Base-by-base conservation (phyloP, 1,284 basidiomycete genomes). In the Inonotus hispidus region DNA sequence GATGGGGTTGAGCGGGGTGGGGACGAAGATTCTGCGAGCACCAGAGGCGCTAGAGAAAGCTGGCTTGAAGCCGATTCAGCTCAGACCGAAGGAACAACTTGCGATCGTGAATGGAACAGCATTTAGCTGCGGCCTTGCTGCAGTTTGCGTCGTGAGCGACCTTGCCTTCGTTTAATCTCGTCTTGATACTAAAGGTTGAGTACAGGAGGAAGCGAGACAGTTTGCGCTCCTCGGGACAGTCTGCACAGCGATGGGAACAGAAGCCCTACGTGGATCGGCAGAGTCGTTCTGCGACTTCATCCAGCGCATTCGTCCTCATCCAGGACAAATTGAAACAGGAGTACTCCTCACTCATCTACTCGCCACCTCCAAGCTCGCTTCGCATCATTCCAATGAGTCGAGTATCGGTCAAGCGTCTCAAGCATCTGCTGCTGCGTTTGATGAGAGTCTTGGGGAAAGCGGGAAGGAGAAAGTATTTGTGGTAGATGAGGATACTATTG, bases 61-160 rank as follows among this genome's bases (percentile, higher is more conserved):
- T 68, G 75, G 79, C 53, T 83, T 93, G 45, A 73, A 79, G 53
- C 88, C 91, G 0, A 79, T 93, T 58, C 75, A 80, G 35, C 83
- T 93, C 43, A 84, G 80, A 13, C 87, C 90, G 8, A 94, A 95
- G 74, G 93, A 93, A 67, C 91, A 89, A 64, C 80, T 93, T 14
- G 88, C 88, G 14, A 83, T 92, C 63, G 73, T 92, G 58, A 93
- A 93, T 71, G 91, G 90, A 53, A 93, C 92, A 0, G 91, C 92
- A 1, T 93, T 94, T 73, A 90, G 88, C 38, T 75, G 76, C 1
- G 73, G 74, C 25, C 72, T 74, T 13, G 77, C 74, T 39, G 72
- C 72, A 25, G 68, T 78, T 14, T 59, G 80, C 78, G 6, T 74
- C 72, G 59, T 32, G 8, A 32, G 32, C 8, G 8, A 8, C 8